Evolutionary conservation across 495 filamentous ascomycete genomes (phyloP), one percentile per base, ranked within the genome.

Genomic region (Aspergillus homomorphus): DNA sequence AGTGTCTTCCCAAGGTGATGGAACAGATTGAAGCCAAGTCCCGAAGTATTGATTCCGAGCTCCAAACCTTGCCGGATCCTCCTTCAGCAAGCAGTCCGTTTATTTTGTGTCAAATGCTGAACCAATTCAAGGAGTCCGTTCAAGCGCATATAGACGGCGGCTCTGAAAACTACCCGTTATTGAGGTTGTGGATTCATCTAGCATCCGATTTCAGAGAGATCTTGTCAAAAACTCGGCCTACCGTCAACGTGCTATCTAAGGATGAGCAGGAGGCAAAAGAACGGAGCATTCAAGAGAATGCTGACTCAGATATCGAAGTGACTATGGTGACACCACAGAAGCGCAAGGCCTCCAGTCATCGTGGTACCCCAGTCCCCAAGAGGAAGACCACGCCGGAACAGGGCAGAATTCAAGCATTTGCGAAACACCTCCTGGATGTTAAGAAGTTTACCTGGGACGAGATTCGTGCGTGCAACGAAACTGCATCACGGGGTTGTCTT

Each of bases 1-100:
- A 69, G 26, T 86, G 82, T 19, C 67, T 91, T 1, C 87, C 87
- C 0, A 67, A 74, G 0, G 84, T 90, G 21, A 82, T 82, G 33
- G 55, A 76, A 0, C 79, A 87, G 51, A 83, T 91, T 1, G 60
- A 81, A 4, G 65, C 70, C 4, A 81, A 80, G 3, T 75, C 82
- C 0, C 55, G 61, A 0, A 61, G 69, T 0, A 80, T 89, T 15
- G 69, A 83, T 1, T 43, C 56, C 0, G 73, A 84, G 51, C 69
- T 90, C 0, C 59, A 61, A 0, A 66, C 62, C 0, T 69, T 88
- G 0, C 87, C 87, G 0, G 80, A 85, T 21, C 81, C 86, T 0
- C 83, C 84, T 0, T 62, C 64, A 0, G 70, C 70, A 0, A 77
- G 78, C 51, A 55, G 73, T 0, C 69, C 70, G 4, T 68, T 66